Base-by-base conservation (phyloP, 163 green algal genomes). In the Scenedesmus sp. region DNA sequence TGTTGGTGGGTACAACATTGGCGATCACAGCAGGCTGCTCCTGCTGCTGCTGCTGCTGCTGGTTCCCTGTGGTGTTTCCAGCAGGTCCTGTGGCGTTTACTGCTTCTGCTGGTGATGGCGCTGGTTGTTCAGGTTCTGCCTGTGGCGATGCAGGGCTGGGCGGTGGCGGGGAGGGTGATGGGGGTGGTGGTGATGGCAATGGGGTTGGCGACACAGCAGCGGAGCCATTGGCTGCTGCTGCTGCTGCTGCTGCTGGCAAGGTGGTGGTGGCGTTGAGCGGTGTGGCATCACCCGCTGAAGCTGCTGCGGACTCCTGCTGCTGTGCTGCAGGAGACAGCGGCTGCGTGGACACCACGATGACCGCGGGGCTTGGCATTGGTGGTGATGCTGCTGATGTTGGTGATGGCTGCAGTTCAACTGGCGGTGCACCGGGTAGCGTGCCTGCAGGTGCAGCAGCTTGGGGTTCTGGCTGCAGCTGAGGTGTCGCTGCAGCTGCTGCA, bases 291-390 rank as follows among this genome's bases (percentile, higher is more conserved):
- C 10, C 4, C 7, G n/a, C 35, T 65, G 79, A 22, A 44, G 79
- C 49, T 72, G 46, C 81, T 86, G 81, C 46, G 51, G 81, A 56
- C 24, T 76, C 65, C 65, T 76, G 65, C n/a, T n/a, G n/a, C 30
- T 76, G 65, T 76, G 65, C 24, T 40, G 65, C 65, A 76, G 65
- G 65, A 37, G 65, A 7, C 65, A 40, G 65, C 30, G 46, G 46
- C 12, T 44, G 46, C 13, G 42, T 85, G 9, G 40, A 26, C 7
- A 59, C 79, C 43, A 18, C 68, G 5, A 15, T 40, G 9, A 46
- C n/a, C 33, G 10, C 44, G 20, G 80, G n/a, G 42, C 44, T 33
- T 33, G 80, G 10, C 56, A 30, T 13, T 85, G 79, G 30, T 86
- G 82, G 15, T 40, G 35, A 35, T 79, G 35, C 7, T 86, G 81